A percentile compares a stretch with the other conserved stretches of the same genome.
Evolutionary conservation across 768 basidiomycete genomes (phyloP).

Genomic region (Russula virescens): DNA sequence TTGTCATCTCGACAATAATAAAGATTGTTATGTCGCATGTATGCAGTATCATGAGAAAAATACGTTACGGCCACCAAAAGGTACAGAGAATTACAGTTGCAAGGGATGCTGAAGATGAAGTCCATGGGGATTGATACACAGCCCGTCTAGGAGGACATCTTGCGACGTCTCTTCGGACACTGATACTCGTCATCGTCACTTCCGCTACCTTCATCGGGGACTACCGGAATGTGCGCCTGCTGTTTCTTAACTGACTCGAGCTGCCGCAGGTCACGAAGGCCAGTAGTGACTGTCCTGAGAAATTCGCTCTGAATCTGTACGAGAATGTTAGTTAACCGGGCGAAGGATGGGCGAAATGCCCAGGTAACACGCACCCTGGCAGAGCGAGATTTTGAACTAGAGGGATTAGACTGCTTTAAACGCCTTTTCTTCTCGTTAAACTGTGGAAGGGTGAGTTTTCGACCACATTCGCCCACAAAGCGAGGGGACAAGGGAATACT

Average conservation of each 20-base stretch:
- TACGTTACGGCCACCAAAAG: neutral
- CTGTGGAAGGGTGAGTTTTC: slow-evolving; percentile 32
- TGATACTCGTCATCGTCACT: slow-evolving; percentile 54
- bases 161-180: slow-evolving; percentile 29
- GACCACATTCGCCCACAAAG: neutral
- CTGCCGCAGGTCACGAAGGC: slow-evolving; percentile 57
- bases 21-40: neutral
- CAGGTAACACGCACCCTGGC: slow-evolving; percentile 44
- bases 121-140: neutral
- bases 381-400: slow-evolving; percentile 46
- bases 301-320: slow-evolving; percentile 65
- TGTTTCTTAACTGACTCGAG: slow-evolving; percentile 48
- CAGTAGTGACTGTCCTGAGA: slow-evolving; percentile 51
- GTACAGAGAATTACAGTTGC: neutral
- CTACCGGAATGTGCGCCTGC: slow-evolving; percentile 38
- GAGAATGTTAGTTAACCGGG: neutral
- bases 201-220: slow-evolving; percentile 40
- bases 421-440: slow-evolving; percentile 58
- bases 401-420: slow-evolving; percentile 39
- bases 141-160: neutral
- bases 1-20: neutral
- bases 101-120: neutral
- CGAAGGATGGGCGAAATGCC: neutral
- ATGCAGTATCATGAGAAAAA: neutral
- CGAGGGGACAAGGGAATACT: slow-evolving; percentile 18